Evolutionary conservation across 768 basidiomycete species (phyloP).

Genomic region (Tricholoma saponaceum): DNA sequence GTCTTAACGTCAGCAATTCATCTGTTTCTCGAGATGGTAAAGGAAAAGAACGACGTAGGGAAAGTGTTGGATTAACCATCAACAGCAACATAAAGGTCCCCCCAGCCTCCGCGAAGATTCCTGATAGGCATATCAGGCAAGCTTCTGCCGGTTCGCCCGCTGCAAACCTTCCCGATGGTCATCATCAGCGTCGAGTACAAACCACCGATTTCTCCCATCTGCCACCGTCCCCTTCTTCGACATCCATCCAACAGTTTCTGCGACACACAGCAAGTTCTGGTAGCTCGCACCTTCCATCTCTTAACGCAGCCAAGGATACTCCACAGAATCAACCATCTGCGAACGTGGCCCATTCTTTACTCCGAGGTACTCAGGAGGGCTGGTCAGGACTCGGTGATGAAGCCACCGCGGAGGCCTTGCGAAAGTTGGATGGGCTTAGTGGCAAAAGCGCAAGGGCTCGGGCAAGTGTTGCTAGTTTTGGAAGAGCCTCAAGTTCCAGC

Average conservation of each 20-base stretch:
- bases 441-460: constrained; percentile 74
- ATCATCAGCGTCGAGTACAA: constrained; percentile 55
- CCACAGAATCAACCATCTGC: constrained; percentile 44
- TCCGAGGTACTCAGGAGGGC: constrained; percentile 85
- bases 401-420: constrained; percentile 84
- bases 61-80: constrained; percentile 44
- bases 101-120: constrained; percentile 25
- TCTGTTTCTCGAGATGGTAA: constrained; percentile 39
- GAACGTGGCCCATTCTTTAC: constrained; percentile 78
- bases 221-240: constrained; percentile 88
- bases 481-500: constrained; percentile 60
- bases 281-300: constrained; percentile 34
- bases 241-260: constrained; percentile 82
- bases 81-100: constrained; percentile 32
- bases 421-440: constrained; percentile 87
- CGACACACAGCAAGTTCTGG: constrained; percentile 47
- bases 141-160: constrained; percentile 66
- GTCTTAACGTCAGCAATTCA: constrained; percentile 53
- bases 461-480: constrained; percentile 71
- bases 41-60: constrained; percentile 51
- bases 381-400: constrained; percentile 88
- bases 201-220: constrained; percentile 84
- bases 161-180: constrained; percentile 50
- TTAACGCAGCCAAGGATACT: constrained; percentile 40
- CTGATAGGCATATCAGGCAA: constrained; percentile 57